Evolutionary conservation across 75 land plant genomes (phyloP).

Genomic region (Larix kaempferi): DNA sequence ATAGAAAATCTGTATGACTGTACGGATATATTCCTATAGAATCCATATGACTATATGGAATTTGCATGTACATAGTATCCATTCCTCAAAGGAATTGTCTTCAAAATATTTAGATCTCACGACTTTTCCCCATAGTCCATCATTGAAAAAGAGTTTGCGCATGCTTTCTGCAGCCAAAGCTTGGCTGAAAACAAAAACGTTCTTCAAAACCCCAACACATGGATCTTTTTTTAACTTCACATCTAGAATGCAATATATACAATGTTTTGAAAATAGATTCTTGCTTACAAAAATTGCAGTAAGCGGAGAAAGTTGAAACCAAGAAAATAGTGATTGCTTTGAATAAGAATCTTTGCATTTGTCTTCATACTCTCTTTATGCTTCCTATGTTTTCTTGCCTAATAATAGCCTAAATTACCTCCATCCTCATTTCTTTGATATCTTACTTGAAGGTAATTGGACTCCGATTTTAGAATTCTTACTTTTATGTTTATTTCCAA

Average conservation of each 20-base stretch:
- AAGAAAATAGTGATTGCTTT: neutral
- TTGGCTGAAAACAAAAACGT: too few relatives aligned
- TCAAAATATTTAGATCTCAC: too few relatives aligned
- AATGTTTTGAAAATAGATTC: neutral
- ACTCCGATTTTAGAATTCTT: neutral
- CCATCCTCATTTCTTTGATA: neutral
- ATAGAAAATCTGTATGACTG: too few relatives aligned
- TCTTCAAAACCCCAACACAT: neutral
- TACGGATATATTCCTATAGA: too few relatives aligned
- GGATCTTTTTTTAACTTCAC: neutral
- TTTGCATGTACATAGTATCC: too few relatives aligned
- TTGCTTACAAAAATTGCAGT: neutral
- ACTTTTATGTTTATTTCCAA: neutral
- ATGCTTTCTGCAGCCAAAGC: too few relatives aligned
- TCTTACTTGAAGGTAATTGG: neutral
- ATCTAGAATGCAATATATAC: neutral
- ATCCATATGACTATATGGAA: too few relatives aligned
- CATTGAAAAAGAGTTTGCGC: too few relatives aligned
- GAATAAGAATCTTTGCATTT: neutral
- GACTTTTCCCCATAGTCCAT: too few relatives aligned
- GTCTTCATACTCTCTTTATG: neutral
- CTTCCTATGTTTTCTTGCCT: neutral
- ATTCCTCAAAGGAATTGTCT: too few relatives aligned
- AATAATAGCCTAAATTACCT: neutral
- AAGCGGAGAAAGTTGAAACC: neutral